phyloP scores from a whole-genome alignment of 2,329 filamentous ascomycete genomes.

The Diaporthe aspalathi region DNA sequence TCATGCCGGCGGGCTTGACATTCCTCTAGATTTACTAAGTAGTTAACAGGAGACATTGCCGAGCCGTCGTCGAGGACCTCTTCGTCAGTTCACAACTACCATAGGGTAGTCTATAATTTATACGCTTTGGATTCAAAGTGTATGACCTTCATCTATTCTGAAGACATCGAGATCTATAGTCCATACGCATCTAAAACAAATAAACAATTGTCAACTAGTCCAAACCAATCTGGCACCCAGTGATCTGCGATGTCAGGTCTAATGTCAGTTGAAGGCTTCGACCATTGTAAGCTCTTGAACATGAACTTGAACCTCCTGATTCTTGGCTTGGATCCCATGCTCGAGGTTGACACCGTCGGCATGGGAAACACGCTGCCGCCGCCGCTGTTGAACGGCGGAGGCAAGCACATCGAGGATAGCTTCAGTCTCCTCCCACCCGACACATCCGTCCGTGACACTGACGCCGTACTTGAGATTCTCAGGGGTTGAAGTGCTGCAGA shows the following conservation, averaged over 20 bases:
- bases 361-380: slow-evolving; percentile 46
- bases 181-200: background rate
- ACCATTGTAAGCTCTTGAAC: too few relatives aligned
- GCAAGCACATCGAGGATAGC: slow-evolving; percentile 81
- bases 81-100: too few relatives aligned
- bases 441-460: slow-evolving; percentile 97
- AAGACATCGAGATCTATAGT: background rate
- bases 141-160: too few relatives aligned
- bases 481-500: too few relatives aligned
- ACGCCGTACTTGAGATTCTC: slow-evolving; percentile 89
- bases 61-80: too few relatives aligned
- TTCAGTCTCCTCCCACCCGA: slow-evolving; percentile 91
- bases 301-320: background rate
- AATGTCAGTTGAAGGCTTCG: background rate
- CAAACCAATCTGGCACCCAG: background rate
- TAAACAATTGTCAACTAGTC: background rate
- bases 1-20: too few relatives aligned
- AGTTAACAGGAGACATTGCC: too few relatives aligned
- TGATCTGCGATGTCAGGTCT: too few relatives aligned
- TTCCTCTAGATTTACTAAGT: too few relatives aligned
- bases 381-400: slow-evolving; percentile 79
- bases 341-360: slow-evolving; percentile 1
- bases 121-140: too few relatives aligned
- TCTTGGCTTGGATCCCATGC: background rate
- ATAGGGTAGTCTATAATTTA: too few relatives aligned